Evolutionary conservation across 805 yeast species (phyloP).

Genomic region (Suhomyces kilbournensis): DNA sequence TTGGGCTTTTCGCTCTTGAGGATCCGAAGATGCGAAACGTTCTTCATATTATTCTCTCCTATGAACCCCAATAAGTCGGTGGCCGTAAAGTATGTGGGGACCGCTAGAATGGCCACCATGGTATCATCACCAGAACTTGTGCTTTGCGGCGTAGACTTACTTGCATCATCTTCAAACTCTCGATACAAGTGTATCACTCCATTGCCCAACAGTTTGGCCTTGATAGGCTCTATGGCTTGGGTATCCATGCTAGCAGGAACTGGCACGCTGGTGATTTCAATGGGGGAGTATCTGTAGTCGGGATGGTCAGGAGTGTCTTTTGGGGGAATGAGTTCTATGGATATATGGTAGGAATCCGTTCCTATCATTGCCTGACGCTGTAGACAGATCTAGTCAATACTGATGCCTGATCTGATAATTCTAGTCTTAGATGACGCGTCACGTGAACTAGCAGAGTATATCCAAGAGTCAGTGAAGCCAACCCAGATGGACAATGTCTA

Average conservation of each 20-base stretch:
- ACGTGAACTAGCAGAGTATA: not conserved
- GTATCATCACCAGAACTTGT: constrained; percentile 49
- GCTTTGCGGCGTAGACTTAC: not conserved
- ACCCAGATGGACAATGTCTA: too few relatives aligned
- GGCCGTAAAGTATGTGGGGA: constrained; percentile 84
- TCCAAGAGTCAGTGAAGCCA: too few relatives aligned
- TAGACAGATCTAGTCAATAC: not conserved
- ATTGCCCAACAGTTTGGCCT: constrained; percentile 64
- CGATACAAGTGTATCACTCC: constrained; percentile 72
- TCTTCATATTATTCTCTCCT: constrained; percentile 55
- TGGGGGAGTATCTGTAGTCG: constrained; percentile 33
- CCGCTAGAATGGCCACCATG: constrained; percentile 75
- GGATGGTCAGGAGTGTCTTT: not conserved
- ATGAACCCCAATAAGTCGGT: constrained; percentile 80
- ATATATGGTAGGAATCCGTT: constrained; percentile 39
- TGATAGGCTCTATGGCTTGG: constrained; percentile 42
- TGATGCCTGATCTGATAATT: not conserved
- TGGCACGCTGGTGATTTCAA: constrained; percentile 26
- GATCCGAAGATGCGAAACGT: constrained; percentile 69
- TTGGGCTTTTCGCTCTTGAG: constrained; percentile 62
- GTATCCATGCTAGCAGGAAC: not conserved
- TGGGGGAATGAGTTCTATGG: constrained; percentile 21
- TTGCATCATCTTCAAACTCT: constrained; percentile 39
- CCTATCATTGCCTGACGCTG: constrained; percentile 31
- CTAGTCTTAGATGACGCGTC: not conserved